Base-by-base conservation (phyloP, 176 grass and related monocot species). In the Aechmea fasciata region DNA sequence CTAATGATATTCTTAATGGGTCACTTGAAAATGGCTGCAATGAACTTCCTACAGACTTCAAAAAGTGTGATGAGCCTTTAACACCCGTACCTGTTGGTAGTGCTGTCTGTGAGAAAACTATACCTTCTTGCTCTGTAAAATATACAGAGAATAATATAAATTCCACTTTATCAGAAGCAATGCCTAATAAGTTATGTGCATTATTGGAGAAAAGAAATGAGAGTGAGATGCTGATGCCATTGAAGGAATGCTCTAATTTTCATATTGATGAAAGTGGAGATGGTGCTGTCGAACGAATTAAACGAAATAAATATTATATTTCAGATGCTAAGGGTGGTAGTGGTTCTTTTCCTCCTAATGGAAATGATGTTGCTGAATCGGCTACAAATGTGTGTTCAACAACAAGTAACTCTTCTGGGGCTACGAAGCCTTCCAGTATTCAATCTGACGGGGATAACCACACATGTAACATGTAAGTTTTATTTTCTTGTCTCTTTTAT, bases 401-500 rank as follows among this genome's bases (percentile, higher is more conserved):
- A 76, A 69, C 72, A 84, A 82, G 69, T n/a, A 17, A 67, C 23
- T 76, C 81, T 71, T 81, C 51, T 29, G 71, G 68, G 68, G 68
- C 49, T 72, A 68, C 81, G 57, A 79, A 84, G 75, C 63, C 70
- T 74, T 68, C 84, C 52, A 73, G 51, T 53, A 62, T 79, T 55
- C 81, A 84, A 49, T 79, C 69, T 26, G 78, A 82, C 64, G 73
- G 65, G 77, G 70, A 68, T 5, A 18, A 53, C 62, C 70, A 18
- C 33, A 68, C 65, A 48, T 63, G 49, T 82, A 73, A 87, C 72
- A 52, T 2, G 88, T 91, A 91, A 91, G 84, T 47, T 48, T 77
- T 90, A 24, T 69, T 69, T 84, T 67, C 79, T 13, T 73, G 11
- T 13, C 22, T 63, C 19, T 8, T 63, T 55, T 63, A 48, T 10